Percentiles rank a stretch among this genome's conserved stretches.
These are phyloP conservation scores for Suillus occidentalis DNA, from an alignment of 768 basidiomycete species.

Conservation along the genomic window DNA sequence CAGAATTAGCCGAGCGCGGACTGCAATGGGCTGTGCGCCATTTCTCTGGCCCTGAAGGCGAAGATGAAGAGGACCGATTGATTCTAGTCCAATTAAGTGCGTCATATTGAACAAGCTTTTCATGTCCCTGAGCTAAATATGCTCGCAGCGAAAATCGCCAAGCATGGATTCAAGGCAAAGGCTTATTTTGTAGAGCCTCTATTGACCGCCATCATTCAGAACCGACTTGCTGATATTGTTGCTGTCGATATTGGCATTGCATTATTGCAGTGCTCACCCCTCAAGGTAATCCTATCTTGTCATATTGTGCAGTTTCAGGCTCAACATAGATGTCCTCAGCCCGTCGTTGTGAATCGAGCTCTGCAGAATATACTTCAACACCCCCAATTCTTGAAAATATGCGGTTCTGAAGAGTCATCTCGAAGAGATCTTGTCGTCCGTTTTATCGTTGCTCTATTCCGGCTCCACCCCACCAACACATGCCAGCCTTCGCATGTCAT, in stretches of 20 bases:
- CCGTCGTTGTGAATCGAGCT: conserved; percentile 68
- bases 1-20: conserved; percentile 42
- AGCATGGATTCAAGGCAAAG: conserved; percentile 33
- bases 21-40: conserved; percentile 54
- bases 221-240: conserved; percentile 45
- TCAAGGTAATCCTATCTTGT: conserved; percentile 57
- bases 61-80: conserved; percentile 18
- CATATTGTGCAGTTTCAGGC: background rate
- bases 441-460: conserved; percentile 68
- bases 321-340: conserved; percentile 38
- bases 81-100: conserved; percentile 39
- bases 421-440: conserved; percentile 49
- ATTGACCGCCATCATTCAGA: conserved; percentile 60
- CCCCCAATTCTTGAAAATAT: conserved; percentile 54
- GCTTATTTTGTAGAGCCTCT: conserved; percentile 70
- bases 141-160: conserved; percentile 16
- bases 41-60: conserved; percentile 37
- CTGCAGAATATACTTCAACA: conserved; percentile 78
- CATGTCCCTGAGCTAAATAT: background rate
- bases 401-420: conserved; percentile 25
- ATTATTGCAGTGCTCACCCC: conserved; percentile 39
- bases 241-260: conserved; percentile 45
- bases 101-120: conserved; percentile 13
- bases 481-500: conserved; percentile 85
- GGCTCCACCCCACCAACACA: conserved; percentile 75